Evolutionary conservation across 2,329 filamentous ascomycete genomes (phyloP), one percentile per base, ranked within the genome.

Genomic region (Alternaria solani): DNA sequence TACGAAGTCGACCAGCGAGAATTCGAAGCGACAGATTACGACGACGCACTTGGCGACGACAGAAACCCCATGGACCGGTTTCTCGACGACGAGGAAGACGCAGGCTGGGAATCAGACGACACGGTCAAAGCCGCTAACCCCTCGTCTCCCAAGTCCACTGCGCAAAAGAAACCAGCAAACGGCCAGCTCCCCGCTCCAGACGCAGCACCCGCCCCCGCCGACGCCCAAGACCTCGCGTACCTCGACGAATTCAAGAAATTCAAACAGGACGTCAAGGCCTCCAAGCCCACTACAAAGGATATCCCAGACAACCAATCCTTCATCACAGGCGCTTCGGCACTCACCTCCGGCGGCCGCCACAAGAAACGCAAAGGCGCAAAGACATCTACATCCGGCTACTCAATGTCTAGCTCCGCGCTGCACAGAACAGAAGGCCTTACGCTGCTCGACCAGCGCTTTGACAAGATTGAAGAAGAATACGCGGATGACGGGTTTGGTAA

Each of bases 311-410:
- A 90, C 47, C 88, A 91, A 71, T 91, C 91, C 6, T 83, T 90
- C 67, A 86, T 91, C 81, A 93, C 90, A 2, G 79, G 79, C n/a
- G 89, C 90, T 0, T 93, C 91, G 0, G 81, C 79, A 2, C 90
- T 91, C 1, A 91, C 89, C 63, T 63, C 71, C 0, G 92, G 91
- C 36, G 93, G 93, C 34, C 88, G 92, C 53, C 87, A 86, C 63
- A 98, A 98, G 89, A 97, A 97, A 87, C 89, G 94, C 75, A 98
- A 97, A 83, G 94, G 94, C 46, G 94, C 95, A 2, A 81, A 96
- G 77, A 98, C 94, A 4, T 92, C 91, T 66, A 90, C 91, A 0
- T 95, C 93, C 1, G 89, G 87, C 59, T 96, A 95, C 80, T 95
- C 91, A 53, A 97, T 97, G 94, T 93, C 91, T 0, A 96, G 92